These are phyloP conservation scores for Eucalyptus tenuipes DNA, from an alignment of 345 rosid species.

Conservation along the genomic window DNA sequence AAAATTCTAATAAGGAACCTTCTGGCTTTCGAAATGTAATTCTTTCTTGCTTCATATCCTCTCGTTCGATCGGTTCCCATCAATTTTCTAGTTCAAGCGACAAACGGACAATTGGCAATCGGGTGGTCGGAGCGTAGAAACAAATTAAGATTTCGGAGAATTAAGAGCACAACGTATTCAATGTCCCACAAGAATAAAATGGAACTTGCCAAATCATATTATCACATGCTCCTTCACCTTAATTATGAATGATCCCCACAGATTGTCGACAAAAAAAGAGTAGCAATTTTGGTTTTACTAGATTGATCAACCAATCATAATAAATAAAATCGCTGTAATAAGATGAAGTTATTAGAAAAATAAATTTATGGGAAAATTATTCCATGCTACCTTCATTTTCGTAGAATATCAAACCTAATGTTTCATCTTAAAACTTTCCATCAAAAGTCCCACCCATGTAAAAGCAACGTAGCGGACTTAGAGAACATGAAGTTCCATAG, in stretches of 20 bases:
- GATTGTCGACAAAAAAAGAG: neutral
- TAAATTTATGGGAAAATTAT: neutral
- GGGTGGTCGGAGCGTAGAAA: neutral
- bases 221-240: neutral
- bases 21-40: neutral
- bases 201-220: neutral
- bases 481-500: neutral
- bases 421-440: neutral
- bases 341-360: neutral
- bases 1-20: too few species aligned
- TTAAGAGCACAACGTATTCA: neutral
- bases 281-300: neutral
- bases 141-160: neutral
- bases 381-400: neutral
- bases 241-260: neutral
- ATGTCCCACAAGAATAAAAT: neutral
- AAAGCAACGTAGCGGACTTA: neutral
- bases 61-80: neutral
- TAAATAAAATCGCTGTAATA: neutral
- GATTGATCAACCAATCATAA: neutral
- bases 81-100: neutral
- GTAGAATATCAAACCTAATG: neutral
- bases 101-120: neutral
- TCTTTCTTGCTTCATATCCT: neutral
- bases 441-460: neutral